phyloP scores from a whole-genome alignment of 495 filamentous ascomycete genomes.

The Penicillium desertorum region DNA sequence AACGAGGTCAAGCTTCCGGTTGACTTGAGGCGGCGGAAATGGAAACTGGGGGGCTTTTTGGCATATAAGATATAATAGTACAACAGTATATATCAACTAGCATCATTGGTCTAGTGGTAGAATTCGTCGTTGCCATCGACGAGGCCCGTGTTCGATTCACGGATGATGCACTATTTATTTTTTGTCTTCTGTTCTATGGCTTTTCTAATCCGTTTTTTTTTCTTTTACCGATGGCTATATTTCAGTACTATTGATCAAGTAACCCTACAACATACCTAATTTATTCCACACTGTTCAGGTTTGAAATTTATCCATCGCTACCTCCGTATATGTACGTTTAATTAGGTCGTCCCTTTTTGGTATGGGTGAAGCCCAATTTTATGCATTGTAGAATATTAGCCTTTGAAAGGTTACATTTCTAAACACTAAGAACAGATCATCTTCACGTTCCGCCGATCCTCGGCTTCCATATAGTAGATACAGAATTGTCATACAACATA shows the following conservation, averaged over 20 bases:
- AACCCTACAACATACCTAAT: no score
- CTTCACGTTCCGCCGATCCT: no score
- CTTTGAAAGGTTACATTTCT: no score
- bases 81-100: constrained; percentile 17
- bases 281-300: neutral
- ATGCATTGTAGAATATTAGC: no score
- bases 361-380: no score
- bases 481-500: no score
- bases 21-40: constrained; percentile 7
- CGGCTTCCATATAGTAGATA: no score
- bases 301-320: no score
- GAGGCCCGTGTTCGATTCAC: constrained; percentile 61
- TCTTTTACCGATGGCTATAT: neutral
- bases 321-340: no score
- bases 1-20: constrained; percentile 25
- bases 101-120: constrained; percentile 61
- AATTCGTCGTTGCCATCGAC: constrained; percentile 62
- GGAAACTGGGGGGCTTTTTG: neutral
- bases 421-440: no score
- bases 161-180: constrained; percentile 47
- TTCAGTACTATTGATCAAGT: no score
- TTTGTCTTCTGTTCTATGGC: constrained; percentile 22
- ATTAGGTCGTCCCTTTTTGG: no score
- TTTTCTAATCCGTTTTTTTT: neutral
- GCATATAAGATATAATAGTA: neutral